A percentile compares a stretch with the other conserved stretches of the same genome.
Conservation (phyloP, 1,284 basidiomycete species). For the Ustilago vetiveriae region DNA sequence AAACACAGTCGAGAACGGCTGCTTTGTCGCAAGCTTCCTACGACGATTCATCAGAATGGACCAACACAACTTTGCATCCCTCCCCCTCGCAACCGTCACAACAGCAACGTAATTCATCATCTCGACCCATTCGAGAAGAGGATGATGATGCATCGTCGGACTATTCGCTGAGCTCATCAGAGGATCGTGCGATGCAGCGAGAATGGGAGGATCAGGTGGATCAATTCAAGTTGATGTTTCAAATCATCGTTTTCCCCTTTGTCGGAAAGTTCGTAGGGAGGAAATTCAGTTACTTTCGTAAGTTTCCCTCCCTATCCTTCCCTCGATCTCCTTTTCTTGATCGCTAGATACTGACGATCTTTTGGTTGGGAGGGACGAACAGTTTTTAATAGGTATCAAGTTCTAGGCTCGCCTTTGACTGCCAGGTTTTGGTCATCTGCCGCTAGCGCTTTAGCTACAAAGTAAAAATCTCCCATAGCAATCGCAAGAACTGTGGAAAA, state of each 20-base stretch:
- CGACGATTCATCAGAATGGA: slow-evolving; percentile 9
- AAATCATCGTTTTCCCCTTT: slow-evolving; percentile 51
- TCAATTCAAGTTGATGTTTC: slow-evolving; percentile 44
- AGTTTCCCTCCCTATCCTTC: slow-evolving; percentile 10
- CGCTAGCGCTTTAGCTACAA: background rate
- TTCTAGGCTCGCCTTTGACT: slow-evolving; percentile 11
- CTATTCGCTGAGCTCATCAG: background rate
- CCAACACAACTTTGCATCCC: too few relatives aligned
- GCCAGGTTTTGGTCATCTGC: slow-evolving; percentile 17
- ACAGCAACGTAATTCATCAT: too few relatives aligned
- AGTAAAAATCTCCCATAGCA: background rate
- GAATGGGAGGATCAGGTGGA: slow-evolving; percentile 53
- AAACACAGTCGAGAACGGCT: too few relatives aligned
- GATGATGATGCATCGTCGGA: background rate
- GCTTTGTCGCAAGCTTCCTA: too few relatives aligned
- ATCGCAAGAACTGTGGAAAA: background rate
- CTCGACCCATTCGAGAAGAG: background rate
- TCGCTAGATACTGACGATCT: too few relatives aligned
- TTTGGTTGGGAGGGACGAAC: background rate
- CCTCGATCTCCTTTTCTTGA: too few relatives aligned
- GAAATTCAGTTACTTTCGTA: slow-evolving; percentile 43
- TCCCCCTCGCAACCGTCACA: too few relatives aligned
- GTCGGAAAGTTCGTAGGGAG: slow-evolving; percentile 49
- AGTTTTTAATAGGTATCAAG: slow-evolving; percentile 37
- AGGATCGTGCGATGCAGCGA: slow-evolving; percentile 18